Base-by-base conservation (phyloP, 2,329 filamentous ascomycete genomes). In the Fusarium multiceps region DNA sequence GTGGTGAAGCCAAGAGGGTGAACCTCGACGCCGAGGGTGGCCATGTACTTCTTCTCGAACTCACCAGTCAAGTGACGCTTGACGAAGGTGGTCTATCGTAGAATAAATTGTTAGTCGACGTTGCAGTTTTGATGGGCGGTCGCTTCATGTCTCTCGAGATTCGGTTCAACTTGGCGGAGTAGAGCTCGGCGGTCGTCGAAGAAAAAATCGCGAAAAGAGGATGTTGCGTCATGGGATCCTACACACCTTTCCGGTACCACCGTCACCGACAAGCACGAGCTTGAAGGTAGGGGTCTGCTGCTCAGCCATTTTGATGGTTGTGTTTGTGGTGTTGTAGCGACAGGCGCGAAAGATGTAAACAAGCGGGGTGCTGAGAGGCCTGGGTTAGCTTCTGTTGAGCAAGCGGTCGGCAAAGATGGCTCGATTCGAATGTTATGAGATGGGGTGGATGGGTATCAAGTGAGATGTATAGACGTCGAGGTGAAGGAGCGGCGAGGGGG, bases 41-140 rank as follows among this genome's bases (percentile, higher is more conserved):
- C 96, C 84, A 99, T 98, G 87, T 99, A 99, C 88, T 98, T 99
- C 92, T 99, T 99, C 88, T 99, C 96, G 82, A 99, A 99, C 84
- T 99, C 96, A 83, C 96, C 96, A 81, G 96, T 99, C 90, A 98
- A 90, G 87, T 99, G 96, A 81, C 96, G 96, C 92, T 99, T 99
- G 89, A 99, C 96, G 85, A 99, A 99, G 82, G 96, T 99, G 82
- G 96, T 99, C 96, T 99, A 80, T 63, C 49, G 54, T 45, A n/a
- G 18, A 30, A 43, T 57, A 32, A 28, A 51, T 59, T 71, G 71
- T 70, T 66, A 74, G 71, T 71, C 53, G 59, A 55, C 46, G 55
- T 49, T 67, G 64, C 51, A 43, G 48, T 53, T 51, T 23, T 57
- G 34, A 47, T 55, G 45, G 28, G 45, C 28, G 42, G 28, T 55